Percentiles rank a stretch among this genome's conserved stretches.
phyloP scores from a whole-genome alignment of 495 filamentous ascomycete species.

The Poronia punctata region DNA sequence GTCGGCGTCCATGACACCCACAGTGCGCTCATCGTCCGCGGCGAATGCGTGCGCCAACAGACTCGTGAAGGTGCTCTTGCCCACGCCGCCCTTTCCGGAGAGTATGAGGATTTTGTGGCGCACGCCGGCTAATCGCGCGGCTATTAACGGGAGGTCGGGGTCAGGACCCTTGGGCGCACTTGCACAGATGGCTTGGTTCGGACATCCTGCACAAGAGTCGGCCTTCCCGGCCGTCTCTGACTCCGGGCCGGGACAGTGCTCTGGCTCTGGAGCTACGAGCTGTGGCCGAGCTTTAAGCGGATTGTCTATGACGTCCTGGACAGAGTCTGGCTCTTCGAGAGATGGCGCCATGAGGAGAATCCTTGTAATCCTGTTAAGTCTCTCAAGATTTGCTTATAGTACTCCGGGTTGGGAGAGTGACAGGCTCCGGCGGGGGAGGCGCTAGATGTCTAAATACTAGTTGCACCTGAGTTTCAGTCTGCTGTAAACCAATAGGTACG shows the following conservation, averaged over 20 bases:
- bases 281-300: slow-evolving; percentile 65
- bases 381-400: no score
- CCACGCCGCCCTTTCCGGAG: slow-evolving; percentile 93
- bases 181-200: slow-evolving; percentile 92
- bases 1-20: slow-evolving; percentile 95
- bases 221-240: slow-evolving; percentile 76
- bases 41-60: slow-evolving; percentile 86
- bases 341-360: slow-evolving; percentile 68
- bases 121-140: slow-evolving; percentile 70
- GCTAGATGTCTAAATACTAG: no score
- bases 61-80: slow-evolving; percentile 85
- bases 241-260: slow-evolving; percentile 95
- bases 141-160: slow-evolving; percentile 84
- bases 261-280: slow-evolving; percentile 88
- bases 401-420: no score
- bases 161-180: slow-evolving; percentile 92
- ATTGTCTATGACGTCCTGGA: slow-evolving; percentile 58
- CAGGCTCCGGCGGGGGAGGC: neutral
- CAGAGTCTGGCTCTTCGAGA: slow-evolving; percentile 57
- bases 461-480: no score
- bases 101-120: slow-evolving; percentile 87
- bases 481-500: no score
- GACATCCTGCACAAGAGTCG: slow-evolving; percentile 87
- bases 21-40: slow-evolving; percentile 59
- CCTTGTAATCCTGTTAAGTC: no score